Evolutionary conservation across 1,139 yeast genomes (phyloP).

Genomic region (Sugiyamaella paludigena): DNA sequence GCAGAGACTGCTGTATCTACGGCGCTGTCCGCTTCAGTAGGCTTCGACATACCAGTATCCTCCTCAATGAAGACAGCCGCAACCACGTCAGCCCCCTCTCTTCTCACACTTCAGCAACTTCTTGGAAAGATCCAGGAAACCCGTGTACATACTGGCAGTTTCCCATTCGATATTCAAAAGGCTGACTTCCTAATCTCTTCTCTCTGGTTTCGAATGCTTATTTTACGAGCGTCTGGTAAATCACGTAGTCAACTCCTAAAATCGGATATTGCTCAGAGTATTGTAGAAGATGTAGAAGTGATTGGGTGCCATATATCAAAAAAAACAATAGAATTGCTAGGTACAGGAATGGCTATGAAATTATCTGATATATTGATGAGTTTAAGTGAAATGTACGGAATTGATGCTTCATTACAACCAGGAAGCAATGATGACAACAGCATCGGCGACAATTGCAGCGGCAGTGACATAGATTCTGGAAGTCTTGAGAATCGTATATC

Average conservation of each 20-base stretch:
- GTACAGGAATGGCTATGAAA: slow-evolving; percentile 25
- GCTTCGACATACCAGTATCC: too few species aligned
- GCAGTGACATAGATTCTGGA: slow-evolving; percentile 7
- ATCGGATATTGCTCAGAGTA: slow-evolving; percentile 1
- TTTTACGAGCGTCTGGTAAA: too few species aligned
- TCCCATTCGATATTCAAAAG: slow-evolving; percentile 18
- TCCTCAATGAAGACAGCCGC: not conserved
- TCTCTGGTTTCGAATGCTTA: slow-evolving; percentile 19
- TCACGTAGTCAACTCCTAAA: not conserved
- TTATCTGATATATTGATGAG: slow-evolving; percentile 16
- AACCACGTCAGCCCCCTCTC: not conserved
- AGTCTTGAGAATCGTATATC: slow-evolving; percentile 1
- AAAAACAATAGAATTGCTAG: slow-evolving; percentile 19
- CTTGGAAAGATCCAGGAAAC: slow-evolving; percentile 11
- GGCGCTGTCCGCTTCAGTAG: not conserved
- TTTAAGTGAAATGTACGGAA: not conserved
- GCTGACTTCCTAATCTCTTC: slow-evolving; percentile 22
- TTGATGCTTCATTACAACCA: too few species aligned
- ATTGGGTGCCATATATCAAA: slow-evolving; percentile 9
- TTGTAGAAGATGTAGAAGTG: slow-evolving; percentile 10
- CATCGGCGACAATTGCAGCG: slow-evolving; percentile 15
- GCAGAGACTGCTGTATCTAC: not conserved
- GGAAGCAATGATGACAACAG: too few species aligned
- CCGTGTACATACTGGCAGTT: slow-evolving; percentile 2
- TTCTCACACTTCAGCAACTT: slow-evolving; percentile 1